These are phyloP conservation scores for Encephalitozoon romaleae DNA, from an alignment of 371 early-diverging fungal genomes.

Conservation along the genomic window DNA sequence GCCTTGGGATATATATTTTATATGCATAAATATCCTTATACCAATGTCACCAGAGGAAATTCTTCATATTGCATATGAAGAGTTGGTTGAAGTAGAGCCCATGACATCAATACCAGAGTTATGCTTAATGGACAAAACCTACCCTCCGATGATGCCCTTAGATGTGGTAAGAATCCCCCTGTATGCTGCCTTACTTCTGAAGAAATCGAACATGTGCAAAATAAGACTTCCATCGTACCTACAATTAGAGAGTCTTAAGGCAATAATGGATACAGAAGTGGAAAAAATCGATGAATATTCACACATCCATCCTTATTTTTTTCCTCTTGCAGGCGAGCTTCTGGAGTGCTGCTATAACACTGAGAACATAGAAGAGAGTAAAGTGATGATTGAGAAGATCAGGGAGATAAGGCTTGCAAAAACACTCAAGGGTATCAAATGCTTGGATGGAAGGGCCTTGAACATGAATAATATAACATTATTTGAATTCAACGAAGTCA, in stretches of 20 bases:
- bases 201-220: slow-evolving; percentile 15
- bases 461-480: slow-evolving; percentile 44
- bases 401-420: slow-evolving; percentile 41
- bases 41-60: slow-evolving; percentile 19
- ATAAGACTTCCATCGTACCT: slow-evolving; percentile 39
- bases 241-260: not conserved
- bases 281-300: slow-evolving; percentile 33
- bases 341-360: slow-evolving; percentile 25
- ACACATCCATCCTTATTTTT: slow-evolving; percentile 33
- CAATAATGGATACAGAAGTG: slow-evolving; percentile 15
- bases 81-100: slow-evolving; percentile 43
- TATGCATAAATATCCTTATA: not conserved
- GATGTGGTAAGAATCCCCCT: slow-evolving; percentile 33
- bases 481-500: slow-evolving; percentile 49
- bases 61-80: slow-evolving; percentile 17
- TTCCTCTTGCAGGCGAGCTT: slow-evolving; percentile 24
- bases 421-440: slow-evolving; percentile 35
- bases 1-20: not conserved
- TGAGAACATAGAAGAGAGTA: slow-evolving; percentile 20
- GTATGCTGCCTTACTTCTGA: slow-evolving; percentile 42
- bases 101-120: not conserved
- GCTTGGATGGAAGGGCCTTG: slow-evolving; percentile 43
- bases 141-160: slow-evolving; percentile 6
- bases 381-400: slow-evolving; percentile 26
- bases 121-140: not conserved